A percentile compares a stretch with the other conserved stretches of the same genome.
Evolutionary conservation across 164 flowering plant genomes (phyloP).

Genomic region (Sedum album): DNA sequence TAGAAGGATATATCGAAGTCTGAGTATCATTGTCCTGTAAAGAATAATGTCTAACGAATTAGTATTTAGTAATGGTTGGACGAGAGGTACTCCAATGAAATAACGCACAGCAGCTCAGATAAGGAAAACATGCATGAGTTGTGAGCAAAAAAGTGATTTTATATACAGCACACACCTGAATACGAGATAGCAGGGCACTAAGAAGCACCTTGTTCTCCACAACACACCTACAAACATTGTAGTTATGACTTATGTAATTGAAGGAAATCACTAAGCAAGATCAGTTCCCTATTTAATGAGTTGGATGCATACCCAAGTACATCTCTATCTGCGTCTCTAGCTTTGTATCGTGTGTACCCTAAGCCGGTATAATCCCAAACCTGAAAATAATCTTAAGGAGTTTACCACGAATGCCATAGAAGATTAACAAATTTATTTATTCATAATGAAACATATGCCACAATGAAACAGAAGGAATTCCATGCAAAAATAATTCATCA

Average conservation of each 20-base stretch:
- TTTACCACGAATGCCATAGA: background rate
- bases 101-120: background rate
- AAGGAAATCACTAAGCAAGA: background rate
- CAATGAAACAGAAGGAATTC: background rate
- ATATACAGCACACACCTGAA: conserved; percentile 51
- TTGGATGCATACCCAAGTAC: conserved; percentile 61
- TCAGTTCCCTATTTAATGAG: background rate
- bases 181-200: conserved; percentile 49
- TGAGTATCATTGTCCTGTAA: conserved; percentile 45
- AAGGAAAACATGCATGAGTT: background rate
- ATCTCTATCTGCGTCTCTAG: conserved; percentile 75
- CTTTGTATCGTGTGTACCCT: conserved; percentile 85
- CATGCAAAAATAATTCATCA: background rate
- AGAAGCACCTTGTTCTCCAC: conserved; percentile 96
- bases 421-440: background rate
- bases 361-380: conserved; percentile 98
- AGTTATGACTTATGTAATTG: background rate
- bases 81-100: background rate
- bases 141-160: background rate
- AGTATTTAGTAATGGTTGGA: background rate
- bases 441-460: background rate
- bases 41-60: background rate
- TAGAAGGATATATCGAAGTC: conserved; percentile 55
- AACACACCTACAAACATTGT: conserved; percentile 53
- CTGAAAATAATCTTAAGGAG: conserved; percentile 24